Conservation (phyloP, 2,329 filamentous ascomycete species). For the Graphilbum fragrans region DNA sequence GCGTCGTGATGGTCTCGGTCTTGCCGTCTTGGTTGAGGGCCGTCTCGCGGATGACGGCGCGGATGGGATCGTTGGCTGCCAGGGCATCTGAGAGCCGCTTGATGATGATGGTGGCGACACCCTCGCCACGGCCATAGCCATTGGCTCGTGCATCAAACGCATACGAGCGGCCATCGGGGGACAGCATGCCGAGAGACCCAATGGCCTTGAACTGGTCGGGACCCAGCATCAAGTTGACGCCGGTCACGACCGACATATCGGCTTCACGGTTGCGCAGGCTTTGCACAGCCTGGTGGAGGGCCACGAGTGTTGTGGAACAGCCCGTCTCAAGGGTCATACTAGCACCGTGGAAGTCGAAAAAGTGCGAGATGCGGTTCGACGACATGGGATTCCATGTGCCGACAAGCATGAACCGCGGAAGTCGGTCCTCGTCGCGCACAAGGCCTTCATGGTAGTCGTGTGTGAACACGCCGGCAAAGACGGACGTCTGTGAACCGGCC, state of each 20-base stretch:
- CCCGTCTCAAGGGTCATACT: conserved; percentile 25
- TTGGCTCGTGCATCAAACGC: conserved; percentile 26
- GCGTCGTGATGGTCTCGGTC: conserved; percentile 26
- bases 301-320: conserved; percentile 23
- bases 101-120: conserved; percentile 24
- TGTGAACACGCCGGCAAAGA: no score
- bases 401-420: no score
- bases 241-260: conserved; percentile 17
- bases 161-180: conserved; percentile 13
- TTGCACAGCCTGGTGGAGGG: conserved; percentile 18
- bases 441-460: no score
- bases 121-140: conserved; percentile 35
- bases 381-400: no score
- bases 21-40: conserved; percentile 26
- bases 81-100: conserved; percentile 30
- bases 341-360: conserved; percentile 20
- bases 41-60: conserved; percentile 20
- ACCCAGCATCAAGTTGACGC: conserved; percentile 18
- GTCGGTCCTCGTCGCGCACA: no score
- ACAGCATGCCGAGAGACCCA: conserved; percentile 6
- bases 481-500: no score
- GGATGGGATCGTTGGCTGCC: conserved; percentile 24
- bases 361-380: no score
- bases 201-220: conserved; percentile 15
- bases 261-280: conserved; percentile 14